Evolutionary conservation across 805 yeast genomes (phyloP), one percentile per base, ranked within the genome.

Genomic region (Saccharomycopsis sp.): DNA sequence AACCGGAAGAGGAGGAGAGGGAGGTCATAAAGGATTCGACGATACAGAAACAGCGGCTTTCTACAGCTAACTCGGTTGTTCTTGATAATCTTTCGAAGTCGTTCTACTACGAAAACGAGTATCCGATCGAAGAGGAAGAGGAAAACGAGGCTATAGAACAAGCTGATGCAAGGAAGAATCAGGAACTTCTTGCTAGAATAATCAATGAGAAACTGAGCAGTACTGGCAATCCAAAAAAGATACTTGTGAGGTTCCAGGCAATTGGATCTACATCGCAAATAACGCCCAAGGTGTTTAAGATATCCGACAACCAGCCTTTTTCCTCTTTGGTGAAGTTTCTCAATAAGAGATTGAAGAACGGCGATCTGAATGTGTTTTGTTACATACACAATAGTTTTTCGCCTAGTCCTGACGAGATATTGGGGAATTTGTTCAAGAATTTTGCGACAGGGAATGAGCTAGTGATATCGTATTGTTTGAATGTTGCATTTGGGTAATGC

Each of bases 181-280:
- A 51, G 34, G 51, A 54, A 20, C 37, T 60, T 9, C 12, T 60
- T 20, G 34, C 41, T 1, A 24, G 57, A 50, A 23, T 57, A 3
- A 14, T 51, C 5, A 34, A 50, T 16, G 54, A 61, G n/a, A 52
- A 54, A 16, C 34, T 24, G 5, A 29, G 37, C 37, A 18, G 47
- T 2, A 18, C 14, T 23, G 18, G 5, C 5, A 44, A 54, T 9
- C 54, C 54, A 12, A 46, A 51, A 24, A 61, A 61, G 53, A 44
- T 56, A 2, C 47, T 59, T 14, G 51, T 61, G 3, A 24, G 88
- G 40, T 80, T 85, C 64, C 80, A 78, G 60, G 78, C 89, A 1
- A 79, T 84, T 37, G 89, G 89, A 0, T 77, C 86, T 0, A 74
- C 82, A 0, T 78, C 79, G 1, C 70, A 72, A 2, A 70, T 84